A percentile compares a stretch with the other conserved stretches of the same genome.
These are phyloP conservation scores for Monosporascus cannonballus DNA, from an alignment of 2,329 filamentous ascomycete genomes.

Conservation along the genomic window DNA sequence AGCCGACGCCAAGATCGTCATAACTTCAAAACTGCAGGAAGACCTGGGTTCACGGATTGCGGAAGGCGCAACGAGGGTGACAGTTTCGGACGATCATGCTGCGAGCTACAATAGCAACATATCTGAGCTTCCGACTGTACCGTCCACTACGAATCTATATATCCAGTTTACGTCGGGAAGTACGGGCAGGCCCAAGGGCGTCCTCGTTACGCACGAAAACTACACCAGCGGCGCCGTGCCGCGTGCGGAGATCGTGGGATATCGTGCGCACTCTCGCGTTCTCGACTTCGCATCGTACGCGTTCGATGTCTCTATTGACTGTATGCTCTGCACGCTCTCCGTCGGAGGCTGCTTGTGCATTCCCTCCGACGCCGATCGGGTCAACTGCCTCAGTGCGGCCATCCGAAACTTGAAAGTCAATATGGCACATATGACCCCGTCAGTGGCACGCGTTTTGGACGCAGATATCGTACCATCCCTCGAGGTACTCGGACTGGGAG, in stretches of 20 bases:
- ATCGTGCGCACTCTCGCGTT: conserved; percentile 34
- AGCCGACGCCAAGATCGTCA: conserved; percentile 31
- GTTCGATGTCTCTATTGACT: conserved; percentile 49
- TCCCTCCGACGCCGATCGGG: conserved; percentile 46
- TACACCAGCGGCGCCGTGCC: conserved; percentile 40
- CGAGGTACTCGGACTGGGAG: conserved; percentile 42
- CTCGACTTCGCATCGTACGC: conserved; percentile 47
- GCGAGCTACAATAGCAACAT: conserved; percentile 10
- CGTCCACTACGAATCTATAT: conserved; percentile 39
- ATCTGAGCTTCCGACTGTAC: conserved; percentile 21
- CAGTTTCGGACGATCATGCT: conserved; percentile 24
- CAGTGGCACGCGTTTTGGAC: conserved; percentile 41
- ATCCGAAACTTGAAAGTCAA: conserved; percentile 39
- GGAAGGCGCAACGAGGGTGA: conserved; percentile 25
- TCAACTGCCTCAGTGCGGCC: conserved; percentile 43
- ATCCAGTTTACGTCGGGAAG: conserved; percentile 62
- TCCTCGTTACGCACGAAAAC: conserved; percentile 44
- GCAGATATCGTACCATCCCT: conserved; percentile 39
- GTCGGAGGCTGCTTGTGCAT: conserved; percentile 46
- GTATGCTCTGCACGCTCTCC: conserved; percentile 48
- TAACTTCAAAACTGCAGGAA: conserved; percentile 35
- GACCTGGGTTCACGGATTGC: conserved; percentile 32
- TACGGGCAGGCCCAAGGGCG: conserved; percentile 58
- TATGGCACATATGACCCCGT: conserved; percentile 46
- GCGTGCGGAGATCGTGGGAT: conserved; percentile 35